A percentile compares a stretch with the other conserved stretches of the same genome.
Conservation (phyloP, 331 rosid genomes). For the Quercus lobata region DNA sequence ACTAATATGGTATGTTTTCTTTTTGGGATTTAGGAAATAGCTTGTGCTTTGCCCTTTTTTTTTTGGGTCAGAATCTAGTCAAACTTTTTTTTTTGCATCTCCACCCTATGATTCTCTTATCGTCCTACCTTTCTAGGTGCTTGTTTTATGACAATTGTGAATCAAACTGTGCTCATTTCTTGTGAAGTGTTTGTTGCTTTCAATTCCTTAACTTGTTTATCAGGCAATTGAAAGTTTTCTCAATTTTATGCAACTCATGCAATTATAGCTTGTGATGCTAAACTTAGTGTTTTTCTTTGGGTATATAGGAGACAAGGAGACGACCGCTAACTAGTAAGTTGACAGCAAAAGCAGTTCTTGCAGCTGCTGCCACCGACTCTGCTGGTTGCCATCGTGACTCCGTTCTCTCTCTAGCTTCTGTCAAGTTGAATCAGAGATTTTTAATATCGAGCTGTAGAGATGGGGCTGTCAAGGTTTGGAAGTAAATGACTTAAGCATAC, state of each 20-base stretch:
- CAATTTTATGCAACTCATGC: constrained; percentile 2
- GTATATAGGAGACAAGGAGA: constrained; percentile 70
- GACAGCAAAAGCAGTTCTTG: constrained; percentile 74
- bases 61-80: constrained; percentile 3
- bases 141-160: background rate
- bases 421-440: constrained; percentile 91
- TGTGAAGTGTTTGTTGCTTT: background rate
- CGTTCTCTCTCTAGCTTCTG: constrained; percentile 73
- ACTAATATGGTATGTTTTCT: background rate
- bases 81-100: background rate
- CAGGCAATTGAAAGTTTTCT: background rate
- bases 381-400: constrained; percentile 97
- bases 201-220: background rate
- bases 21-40: background rate
- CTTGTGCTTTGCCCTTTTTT: background rate
- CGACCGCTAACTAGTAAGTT: constrained; percentile 65
- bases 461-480: constrained; percentile 97
- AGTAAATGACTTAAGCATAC: constrained; percentile 34
- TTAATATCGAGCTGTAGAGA: constrained; percentile 86
- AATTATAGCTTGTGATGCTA: constrained; percentile 10
- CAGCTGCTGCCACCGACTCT: constrained; percentile 92
- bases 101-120: background rate
- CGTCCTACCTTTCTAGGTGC: background rate
- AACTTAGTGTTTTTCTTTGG: constrained; percentile 13
- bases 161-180: background rate